Evolutionary conservation across 1,284 basidiomycete species (phyloP).

Genomic region (Lignosus rhinocerotis): DNA sequence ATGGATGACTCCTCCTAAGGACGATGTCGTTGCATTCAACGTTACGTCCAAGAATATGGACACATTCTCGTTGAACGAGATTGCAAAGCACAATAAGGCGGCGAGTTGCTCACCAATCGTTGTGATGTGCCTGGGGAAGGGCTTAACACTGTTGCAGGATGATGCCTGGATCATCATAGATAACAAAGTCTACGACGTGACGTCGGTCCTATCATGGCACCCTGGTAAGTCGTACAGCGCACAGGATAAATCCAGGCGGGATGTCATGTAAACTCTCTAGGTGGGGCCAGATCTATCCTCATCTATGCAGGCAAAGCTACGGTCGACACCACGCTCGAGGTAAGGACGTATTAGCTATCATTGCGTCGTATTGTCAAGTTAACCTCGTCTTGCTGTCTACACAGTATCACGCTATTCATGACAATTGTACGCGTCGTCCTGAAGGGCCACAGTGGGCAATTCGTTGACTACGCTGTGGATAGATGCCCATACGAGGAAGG

Average conservation of each 20-base stretch:
- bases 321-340: constrained; percentile 24
- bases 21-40: background rate
- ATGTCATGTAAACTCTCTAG: background rate
- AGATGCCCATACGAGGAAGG: constrained; percentile 25
- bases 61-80: constrained; percentile 24
- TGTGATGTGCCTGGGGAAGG: background rate
- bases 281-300: constrained; percentile 21
- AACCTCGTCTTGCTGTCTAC: too few species aligned
- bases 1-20: constrained; percentile 25
- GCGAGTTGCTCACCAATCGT: background rate
- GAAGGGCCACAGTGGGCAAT: background rate
- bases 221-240: constrained; percentile 13
- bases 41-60: background rate
- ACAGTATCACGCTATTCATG: constrained; percentile 28
- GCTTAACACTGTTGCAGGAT: constrained; percentile 9
- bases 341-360: background rate
- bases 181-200: constrained; percentile 29
- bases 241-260: background rate
- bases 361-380: background rate
- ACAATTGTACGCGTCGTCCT: constrained; percentile 16
- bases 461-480: background rate
- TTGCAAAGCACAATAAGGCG: constrained; percentile 26
- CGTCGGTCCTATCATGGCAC: constrained; percentile 24
- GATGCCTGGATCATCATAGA: constrained; percentile 30
- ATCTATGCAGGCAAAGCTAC: constrained; percentile 27